Evolutionary conservation across 768 basidiomycete genomes (phyloP), one percentile per base, ranked within the genome.

Genomic region (Boletus reticulatus): DNA sequence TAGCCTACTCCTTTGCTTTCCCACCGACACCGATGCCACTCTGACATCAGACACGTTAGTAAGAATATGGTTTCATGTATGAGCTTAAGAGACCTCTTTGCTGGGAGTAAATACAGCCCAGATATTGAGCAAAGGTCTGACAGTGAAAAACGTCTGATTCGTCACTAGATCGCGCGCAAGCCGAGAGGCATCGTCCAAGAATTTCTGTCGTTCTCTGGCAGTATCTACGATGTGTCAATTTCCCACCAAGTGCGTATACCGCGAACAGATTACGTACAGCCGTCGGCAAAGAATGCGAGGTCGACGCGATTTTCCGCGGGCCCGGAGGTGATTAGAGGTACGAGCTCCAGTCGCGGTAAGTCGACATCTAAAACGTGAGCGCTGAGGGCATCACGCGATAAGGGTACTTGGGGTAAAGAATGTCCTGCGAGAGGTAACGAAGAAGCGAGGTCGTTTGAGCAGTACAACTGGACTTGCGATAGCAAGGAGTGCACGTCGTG

Each of bases 41-140:
- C 89, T 67, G 51, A 43, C 12, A 47, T 50, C 3, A n/a, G 13
- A 47, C 34, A 14, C 22, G 22, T 67, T 8, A 67, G 64, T 41
- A 38, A 48, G 12, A 31, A 48, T 16, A 43, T 6, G 4, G 10
- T 17, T 17, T 50, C 87, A 62, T 19, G 48, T 17, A 55, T 34
- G 39, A 29, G n/a, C 19, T 52, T 4, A 6, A 20, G 27, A 38
- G 43, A 87, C 90, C 77, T 90, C 87, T 56, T 78, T 78, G 67
- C 89, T 91, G 1, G 89, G 84, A 19, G 85, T 76, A 60, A 89
- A 91, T 0, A 86, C 87, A 6, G 85, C 89, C 87, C 88, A 92
- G 60, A 91, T 89, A 65, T 91, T 92, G 59, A 92, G 71, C 44
- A 91, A 72, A 4, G 88, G 88, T 61, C 80, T 81, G 19, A 92